Base-by-base conservation (phyloP, 78 protist genomes). In the Protostelium mycophagum region DNA sequence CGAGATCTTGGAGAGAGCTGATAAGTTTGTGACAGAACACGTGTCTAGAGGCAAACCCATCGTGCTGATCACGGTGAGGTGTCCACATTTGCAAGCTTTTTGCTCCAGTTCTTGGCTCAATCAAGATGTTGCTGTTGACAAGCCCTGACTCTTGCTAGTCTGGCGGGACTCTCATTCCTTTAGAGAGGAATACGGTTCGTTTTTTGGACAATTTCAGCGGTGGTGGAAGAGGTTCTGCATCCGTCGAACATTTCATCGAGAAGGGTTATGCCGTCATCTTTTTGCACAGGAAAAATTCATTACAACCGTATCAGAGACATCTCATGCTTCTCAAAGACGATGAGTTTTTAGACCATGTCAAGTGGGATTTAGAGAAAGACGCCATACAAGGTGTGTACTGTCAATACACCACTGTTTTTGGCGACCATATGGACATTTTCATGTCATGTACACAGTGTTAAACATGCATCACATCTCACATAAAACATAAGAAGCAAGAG, bases 171-270 rank as follows among this genome's bases (percentile, higher is more conserved):
- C 87, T 91, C 1, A 94, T 95, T 37, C 95, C 95, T 89, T 88
- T 95, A 1, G 97, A 95, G 88, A 88, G 90, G 90, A 95, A 95
- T 85, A 93, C 91, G 85, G 97, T 95, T 35, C 90, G 97, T 85
- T 95, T 91, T 88, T 35, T 95, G 85, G 97, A 93, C 88, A 95
- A 93, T 63, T 95, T 95, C 91, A 83, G 90, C 87, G 93, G 90
- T 88, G 93, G 94, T 90, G 88, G 91, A 31, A 63, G 96, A 35
- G 96, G 96, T 28, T 90, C 95, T 37, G 84, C 95, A 0, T 89
- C 91, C 36, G 96, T 91, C 0, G 96, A 95, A 86, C 51, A 85
- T n/a, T 23, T 86, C 88, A 23, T 86, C 84, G 93, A 90, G 73
- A 87, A 87, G 0, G 96, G 96, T 25, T 95, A 95, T 86, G 91